Percentiles rank a stretch among this genome's conserved stretches.
phyloP scores from a whole-genome alignment of 2,329 filamentous ascomycete species.

The Madurella fahalii region DNA sequence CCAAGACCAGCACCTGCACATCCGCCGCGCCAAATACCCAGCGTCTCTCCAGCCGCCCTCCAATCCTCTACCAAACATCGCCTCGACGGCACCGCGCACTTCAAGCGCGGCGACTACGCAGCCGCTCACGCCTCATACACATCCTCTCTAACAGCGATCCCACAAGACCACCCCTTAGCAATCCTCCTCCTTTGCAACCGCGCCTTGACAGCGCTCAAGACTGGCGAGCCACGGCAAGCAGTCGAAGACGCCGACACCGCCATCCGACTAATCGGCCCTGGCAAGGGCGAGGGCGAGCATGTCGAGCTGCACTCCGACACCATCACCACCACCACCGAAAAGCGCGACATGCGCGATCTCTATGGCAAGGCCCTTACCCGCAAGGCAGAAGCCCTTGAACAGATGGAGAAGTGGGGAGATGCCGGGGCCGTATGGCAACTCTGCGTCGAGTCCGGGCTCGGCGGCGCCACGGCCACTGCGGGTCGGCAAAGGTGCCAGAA shows the following conservation, averaged over 20 bases:
- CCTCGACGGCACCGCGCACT: slow-evolving; percentile 76
- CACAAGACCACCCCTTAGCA: slow-evolving; percentile 72
- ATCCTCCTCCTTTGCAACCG: slow-evolving; percentile 92
- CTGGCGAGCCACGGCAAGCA: slow-evolving; percentile 83
- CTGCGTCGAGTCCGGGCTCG: slow-evolving; percentile 79
- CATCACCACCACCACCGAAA: slow-evolving; percentile 48
- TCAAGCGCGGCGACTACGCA: slow-evolving; percentile 90
- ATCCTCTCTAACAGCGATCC: slow-evolving; percentile 69
- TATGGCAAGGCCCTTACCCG: slow-evolving; percentile 91
- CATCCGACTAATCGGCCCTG: slow-evolving; percentile 72
- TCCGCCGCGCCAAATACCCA: slow-evolving; percentile 58
- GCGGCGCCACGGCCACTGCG: slow-evolving; percentile 78
- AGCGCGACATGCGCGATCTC: slow-evolving; percentile 86
- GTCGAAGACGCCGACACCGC: slow-evolving; percentile 80
- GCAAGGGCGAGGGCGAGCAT: slow-evolving; percentile 73
- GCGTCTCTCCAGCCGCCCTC: slow-evolving; percentile 64
- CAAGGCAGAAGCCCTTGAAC: slow-evolving; percentile 92
- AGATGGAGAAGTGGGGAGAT: slow-evolving; percentile 90
- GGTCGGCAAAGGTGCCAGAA: slow-evolving; percentile 88
- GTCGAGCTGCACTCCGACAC: slow-evolving; percentile 63
- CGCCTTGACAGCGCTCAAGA: slow-evolving; percentile 84
- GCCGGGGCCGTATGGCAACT: slow-evolving; percentile 75
- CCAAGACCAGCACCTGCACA: slow-evolving; percentile 33
- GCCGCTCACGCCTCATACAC: slow-evolving; percentile 81
- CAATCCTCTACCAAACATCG: slow-evolving; percentile 75